phyloP scores from a whole-genome alignment of 2,329 filamentous ascomycete species.

The Ceratocystis albifundus region DNA sequence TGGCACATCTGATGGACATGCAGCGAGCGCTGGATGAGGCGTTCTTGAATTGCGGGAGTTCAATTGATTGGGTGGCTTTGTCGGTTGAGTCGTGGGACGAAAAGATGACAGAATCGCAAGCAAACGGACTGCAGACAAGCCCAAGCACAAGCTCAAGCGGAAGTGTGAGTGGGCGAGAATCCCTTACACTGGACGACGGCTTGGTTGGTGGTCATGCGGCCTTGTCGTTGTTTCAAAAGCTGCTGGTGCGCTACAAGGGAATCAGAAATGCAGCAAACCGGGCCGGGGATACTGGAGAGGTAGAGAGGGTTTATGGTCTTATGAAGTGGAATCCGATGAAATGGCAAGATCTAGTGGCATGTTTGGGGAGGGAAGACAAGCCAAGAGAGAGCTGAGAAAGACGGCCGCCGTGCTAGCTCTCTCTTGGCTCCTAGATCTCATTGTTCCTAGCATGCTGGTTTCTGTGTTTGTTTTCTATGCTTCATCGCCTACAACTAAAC shows the following conservation, averaged over 20 bases:
- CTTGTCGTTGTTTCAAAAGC: conserved; percentile 8
- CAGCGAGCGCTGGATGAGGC: conserved; percentile 10
- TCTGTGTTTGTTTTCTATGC: not conserved
- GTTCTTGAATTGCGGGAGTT: not conserved
- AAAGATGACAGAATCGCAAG: not conserved
- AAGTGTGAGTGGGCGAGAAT: not conserved
- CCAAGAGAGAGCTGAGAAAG: not conserved
- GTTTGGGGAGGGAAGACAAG: not conserved
- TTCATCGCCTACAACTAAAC: too few species aligned
- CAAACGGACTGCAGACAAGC: not conserved
- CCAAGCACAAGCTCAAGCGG: too few species aligned
- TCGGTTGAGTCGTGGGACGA: not conserved
- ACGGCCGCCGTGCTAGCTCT: too few species aligned
- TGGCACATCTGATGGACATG: not conserved
- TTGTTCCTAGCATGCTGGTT: not conserved
- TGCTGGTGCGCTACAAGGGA: not conserved
- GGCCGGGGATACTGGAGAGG: not conserved
- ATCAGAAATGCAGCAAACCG: not conserved
- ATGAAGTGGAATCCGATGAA: not conserved
- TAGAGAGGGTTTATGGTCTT: not conserved
- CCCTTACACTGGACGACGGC: not conserved
- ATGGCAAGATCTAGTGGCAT: not conserved
- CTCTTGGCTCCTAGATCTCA: not conserved
- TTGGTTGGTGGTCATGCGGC: not conserved
- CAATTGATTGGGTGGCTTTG: not conserved